These are phyloP conservation scores for Colletotrichum spinosum DNA, from an alignment of 2,329 filamentous ascomycete genomes.

Conservation along the genomic window DNA sequence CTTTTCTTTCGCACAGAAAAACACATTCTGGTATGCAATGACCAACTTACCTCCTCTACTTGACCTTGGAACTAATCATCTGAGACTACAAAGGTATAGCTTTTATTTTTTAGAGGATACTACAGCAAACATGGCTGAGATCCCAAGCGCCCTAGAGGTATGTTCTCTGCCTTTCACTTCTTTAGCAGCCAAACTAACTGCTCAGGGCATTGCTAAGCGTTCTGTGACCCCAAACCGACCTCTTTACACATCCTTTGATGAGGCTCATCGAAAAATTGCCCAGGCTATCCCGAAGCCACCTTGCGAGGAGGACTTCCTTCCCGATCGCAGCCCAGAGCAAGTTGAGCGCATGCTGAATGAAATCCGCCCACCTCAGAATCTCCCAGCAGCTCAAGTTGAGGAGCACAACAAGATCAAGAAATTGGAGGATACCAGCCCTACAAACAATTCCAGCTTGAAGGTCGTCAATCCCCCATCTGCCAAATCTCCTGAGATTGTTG, in stretches of 20 bases:
- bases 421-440: not conserved
- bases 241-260: slow-evolving; percentile 32
- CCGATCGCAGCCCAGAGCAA: slow-evolving; percentile 18
- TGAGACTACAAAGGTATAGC: too few relatives aligned
- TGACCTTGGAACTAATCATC: not conserved
- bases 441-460: not conserved
- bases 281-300: slow-evolving; percentile 15
- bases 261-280: slow-evolving; percentile 35
- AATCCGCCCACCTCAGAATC: too few relatives aligned
- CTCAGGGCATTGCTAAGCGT: slow-evolving; percentile 25
- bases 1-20: too few relatives aligned
- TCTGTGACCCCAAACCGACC: slow-evolving; percentile 34
- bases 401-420: too few relatives aligned
- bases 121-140: slow-evolving; percentile 5
- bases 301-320: slow-evolving; percentile 8
- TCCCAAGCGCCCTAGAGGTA: slow-evolving; percentile 11
- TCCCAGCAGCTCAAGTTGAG: too few relatives aligned
- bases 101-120: too few relatives aligned
- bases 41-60: too few relatives aligned
- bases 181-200: not conserved
- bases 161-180: not conserved
- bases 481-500: too few relatives aligned
- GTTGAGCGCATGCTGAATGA: slow-evolving; percentile 22
- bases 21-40: too few relatives aligned
- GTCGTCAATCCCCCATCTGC: too few relatives aligned